These are phyloP conservation scores for Alternaria sp. DNA, from an alignment of 2,329 filamentous ascomycete species.

Conservation along the genomic window DNA sequence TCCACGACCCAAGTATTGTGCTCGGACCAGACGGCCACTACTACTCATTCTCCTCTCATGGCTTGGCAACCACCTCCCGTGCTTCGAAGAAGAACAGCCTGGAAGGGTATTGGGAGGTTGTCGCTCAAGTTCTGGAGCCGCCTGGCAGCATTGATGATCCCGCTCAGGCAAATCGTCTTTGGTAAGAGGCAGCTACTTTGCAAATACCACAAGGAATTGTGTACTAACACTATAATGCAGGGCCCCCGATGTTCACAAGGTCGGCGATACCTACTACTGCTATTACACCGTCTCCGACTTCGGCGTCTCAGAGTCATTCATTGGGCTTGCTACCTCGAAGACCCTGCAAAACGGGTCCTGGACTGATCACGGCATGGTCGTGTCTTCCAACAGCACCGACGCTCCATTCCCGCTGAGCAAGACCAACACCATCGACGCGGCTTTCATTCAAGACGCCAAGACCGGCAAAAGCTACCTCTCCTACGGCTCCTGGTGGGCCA, in stretches of 20 bases:
- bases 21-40: slow-evolving; percentile 12
- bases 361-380: slow-evolving; percentile 62
- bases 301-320: slow-evolving; percentile 63
- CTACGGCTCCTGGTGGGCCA: slow-evolving; percentile 69
- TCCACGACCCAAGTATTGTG: slow-evolving; percentile 10
- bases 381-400: slow-evolving; percentile 40
- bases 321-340: slow-evolving; percentile 59
- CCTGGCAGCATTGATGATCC: slow-evolving; percentile 8
- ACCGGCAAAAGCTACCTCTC: slow-evolving; percentile 52
- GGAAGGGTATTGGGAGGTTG: slow-evolving; percentile 9
- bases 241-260: slow-evolving; percentile 22
- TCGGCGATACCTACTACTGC: slow-evolving; percentile 57
- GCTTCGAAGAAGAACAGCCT: slow-evolving; percentile 11
- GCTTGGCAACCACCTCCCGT: slow-evolving; percentile 7
- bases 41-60: slow-evolving; percentile 10
- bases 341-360: slow-evolving; percentile 59
- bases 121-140: slow-evolving; percentile 7
- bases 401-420: neutral
- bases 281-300: slow-evolving; percentile 68
- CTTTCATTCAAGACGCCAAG: slow-evolving; percentile 44
- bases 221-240: neutral
- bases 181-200: neutral
- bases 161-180: slow-evolving; percentile 4
- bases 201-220: too few relatives aligned
- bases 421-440: slow-evolving; percentile 56